Percentiles rank a stretch among this genome's conserved stretches.
Evolutionary conservation across 2,329 filamentous ascomycete species (phyloP).

Genomic region (Ophiostoma sp.): DNA sequence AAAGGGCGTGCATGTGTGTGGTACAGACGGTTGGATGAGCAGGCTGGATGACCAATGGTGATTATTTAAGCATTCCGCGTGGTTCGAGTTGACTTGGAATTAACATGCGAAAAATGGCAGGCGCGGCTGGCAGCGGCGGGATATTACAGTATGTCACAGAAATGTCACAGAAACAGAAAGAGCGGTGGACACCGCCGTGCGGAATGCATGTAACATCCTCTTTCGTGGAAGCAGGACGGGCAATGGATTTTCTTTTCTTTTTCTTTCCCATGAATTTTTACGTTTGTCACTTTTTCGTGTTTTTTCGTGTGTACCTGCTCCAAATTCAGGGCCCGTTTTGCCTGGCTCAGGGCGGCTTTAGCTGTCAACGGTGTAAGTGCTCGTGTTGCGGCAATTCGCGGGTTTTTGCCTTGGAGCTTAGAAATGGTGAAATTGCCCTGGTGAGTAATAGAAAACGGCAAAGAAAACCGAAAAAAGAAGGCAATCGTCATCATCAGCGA

Average conservation of each 20-base stretch:
- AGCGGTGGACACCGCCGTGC: conserved; percentile 3
- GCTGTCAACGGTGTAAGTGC: neutral
- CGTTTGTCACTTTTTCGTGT: neutral
- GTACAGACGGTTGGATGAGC: neutral
- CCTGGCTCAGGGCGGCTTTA: neutral
- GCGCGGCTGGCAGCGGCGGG: conserved; percentile 4
- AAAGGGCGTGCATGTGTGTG: neutral
- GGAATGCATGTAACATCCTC: neutral
- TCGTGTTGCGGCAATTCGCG: conserved; percentile 14
- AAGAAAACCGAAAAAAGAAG: neutral
- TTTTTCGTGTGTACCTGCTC: no score
- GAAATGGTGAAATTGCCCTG: conserved; percentile 14
- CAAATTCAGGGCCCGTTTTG: neutral
- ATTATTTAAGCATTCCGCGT: conserved; percentile 18
- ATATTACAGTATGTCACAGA: neutral
- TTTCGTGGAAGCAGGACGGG: neutral
- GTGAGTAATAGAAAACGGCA: conserved; percentile 5
- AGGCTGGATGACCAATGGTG: conserved; percentile 16
- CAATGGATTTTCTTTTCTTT: neutral
- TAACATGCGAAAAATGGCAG: neutral
- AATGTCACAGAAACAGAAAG: conserved; percentile 10
- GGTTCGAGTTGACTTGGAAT: neutral
- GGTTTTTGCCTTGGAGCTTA: conserved; percentile 18
- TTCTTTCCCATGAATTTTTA: neutral
- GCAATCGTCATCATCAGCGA: neutral